phyloP scores from a whole-genome alignment of 139 green algal species.

The Tetradesmus lagerheimii region DNA sequence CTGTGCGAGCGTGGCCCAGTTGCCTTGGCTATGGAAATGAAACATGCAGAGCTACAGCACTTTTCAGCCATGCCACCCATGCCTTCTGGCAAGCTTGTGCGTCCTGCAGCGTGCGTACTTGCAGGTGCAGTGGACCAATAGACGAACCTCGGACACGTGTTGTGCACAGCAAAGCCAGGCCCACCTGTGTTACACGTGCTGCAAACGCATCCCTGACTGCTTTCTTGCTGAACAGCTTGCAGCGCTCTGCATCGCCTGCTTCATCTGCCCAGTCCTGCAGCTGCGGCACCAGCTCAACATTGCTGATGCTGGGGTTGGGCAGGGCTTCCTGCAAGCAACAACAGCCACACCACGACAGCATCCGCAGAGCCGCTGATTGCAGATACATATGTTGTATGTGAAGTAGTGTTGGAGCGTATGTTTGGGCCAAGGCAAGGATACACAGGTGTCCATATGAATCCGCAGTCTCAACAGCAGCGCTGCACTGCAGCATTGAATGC shows the following conservation, averaged over 20 bases:
- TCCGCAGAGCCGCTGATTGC: neutral
- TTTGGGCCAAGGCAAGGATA: too few species aligned
- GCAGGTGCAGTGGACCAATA: neutral
- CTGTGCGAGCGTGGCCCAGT: too few species aligned
- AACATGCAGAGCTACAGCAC: too few species aligned
- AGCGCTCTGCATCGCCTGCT: slow-evolving; percentile 2
- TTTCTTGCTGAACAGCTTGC: slow-evolving; percentile 19
- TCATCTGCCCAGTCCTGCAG: neutral
- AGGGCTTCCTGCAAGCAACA: slow-evolving; percentile 19
- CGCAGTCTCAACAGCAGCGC: too few species aligned
- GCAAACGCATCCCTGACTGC: slow-evolving; percentile 17
- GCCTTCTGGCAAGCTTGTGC: too few species aligned
- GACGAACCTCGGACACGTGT: neutral
- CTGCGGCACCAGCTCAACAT: neutral
- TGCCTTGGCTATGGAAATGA: too few species aligned
- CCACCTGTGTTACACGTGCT: neutral
- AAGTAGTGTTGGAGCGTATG: too few species aligned
- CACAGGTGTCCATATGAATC: neutral
- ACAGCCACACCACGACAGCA: neutral
- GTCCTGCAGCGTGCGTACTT: neutral
- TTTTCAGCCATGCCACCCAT: too few species aligned
- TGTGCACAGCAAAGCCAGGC: neutral
- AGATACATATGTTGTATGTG: neutral
- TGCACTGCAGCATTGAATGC: too few species aligned
- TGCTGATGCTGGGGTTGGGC: neutral